These are phyloP conservation scores for Beauveria pseudobassiana DNA, from an alignment of 2,329 filamentous ascomycete genomes.

Conservation along the genomic window DNA sequence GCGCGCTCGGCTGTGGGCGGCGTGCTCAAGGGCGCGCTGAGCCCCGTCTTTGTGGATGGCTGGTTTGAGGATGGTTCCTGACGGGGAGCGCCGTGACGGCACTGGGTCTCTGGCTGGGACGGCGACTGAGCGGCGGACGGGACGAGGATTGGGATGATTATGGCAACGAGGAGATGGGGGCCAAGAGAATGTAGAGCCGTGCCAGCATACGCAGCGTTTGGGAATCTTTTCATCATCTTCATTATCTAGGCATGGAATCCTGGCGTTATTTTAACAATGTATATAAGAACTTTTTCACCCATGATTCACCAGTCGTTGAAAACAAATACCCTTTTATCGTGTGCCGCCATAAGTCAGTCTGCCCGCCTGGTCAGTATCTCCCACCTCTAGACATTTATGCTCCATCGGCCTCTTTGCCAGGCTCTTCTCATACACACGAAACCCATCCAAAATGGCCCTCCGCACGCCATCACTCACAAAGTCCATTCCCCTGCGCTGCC, in stretches of 20 bases:
- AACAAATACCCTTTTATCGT: no score
- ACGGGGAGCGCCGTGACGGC: conserved; percentile 58
- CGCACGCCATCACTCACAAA: conserved; percentile 26
- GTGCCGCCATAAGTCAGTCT: not conserved
- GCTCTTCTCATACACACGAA: conserved; percentile 17
- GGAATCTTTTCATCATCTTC: conserved; percentile 12
- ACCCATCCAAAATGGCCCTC: conserved; percentile 25
- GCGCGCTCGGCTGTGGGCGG: conserved; percentile 71
- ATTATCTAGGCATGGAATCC: not conserved
- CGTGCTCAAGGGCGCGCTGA: conserved; percentile 68
- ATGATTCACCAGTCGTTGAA: conserved; percentile 7
- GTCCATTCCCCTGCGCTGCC: conserved; percentile 20
- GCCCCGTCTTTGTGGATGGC: conserved; percentile 49
- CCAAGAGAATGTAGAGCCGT: conserved; percentile 47
- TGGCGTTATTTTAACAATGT: not conserved
- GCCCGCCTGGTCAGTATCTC: no score
- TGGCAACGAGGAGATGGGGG: conserved; percentile 60
- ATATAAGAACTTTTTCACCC: not conserved
- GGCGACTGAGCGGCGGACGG: conserved; percentile 41
- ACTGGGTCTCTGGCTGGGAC: conserved; percentile 65
- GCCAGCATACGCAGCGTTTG: conserved; percentile 2
- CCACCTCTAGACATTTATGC: no score
- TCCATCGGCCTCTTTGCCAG: not conserved
- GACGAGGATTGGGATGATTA: conserved; percentile 55
- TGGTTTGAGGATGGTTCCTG: conserved; percentile 89